Conservation (phyloP, 2,329 filamentous ascomycete genomes). For the Rutstroemia sp. region DNA sequence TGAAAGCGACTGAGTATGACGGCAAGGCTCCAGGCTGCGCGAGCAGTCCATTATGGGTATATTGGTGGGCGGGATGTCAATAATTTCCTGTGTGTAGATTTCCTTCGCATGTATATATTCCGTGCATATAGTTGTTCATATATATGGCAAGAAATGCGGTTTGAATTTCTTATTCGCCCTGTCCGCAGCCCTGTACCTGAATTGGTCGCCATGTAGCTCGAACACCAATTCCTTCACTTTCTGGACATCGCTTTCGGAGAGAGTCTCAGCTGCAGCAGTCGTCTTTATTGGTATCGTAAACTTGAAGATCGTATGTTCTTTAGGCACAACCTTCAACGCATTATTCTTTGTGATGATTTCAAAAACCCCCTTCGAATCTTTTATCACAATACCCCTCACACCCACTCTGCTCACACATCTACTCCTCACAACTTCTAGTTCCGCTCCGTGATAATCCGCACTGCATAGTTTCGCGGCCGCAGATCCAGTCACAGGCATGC, state of each 20-base stretch:
- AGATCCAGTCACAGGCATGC: slow-evolving; percentile 15
- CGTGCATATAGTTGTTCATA: slow-evolving; percentile 43
- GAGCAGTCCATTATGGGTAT: too few relatives aligned
- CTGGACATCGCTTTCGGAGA: slow-evolving; percentile 3
- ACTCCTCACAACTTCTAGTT: slow-evolving; percentile 75
- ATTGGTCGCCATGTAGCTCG: slow-evolving; percentile 82
- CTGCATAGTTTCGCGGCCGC: slow-evolving; percentile 70
- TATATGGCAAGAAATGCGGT: slow-evolving; percentile 65
- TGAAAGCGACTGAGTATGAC: too few relatives aligned
- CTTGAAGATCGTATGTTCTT: slow-evolving; percentile 81
- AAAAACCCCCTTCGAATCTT: slow-evolving; percentile 81
- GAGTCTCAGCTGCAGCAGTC: slow-evolving; percentile 10
- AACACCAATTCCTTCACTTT: slow-evolving; percentile 54
- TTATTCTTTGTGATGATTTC: slow-evolving; percentile 68
- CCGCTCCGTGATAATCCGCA: slow-evolving; percentile 86
- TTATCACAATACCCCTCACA: slow-evolving; percentile 75
- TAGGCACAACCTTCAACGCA: slow-evolving; percentile 72
- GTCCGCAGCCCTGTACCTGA: slow-evolving; percentile 75
- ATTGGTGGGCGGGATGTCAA: too few relatives aligned
- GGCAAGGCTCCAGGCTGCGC: too few relatives aligned
- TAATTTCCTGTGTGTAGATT: too few relatives aligned
- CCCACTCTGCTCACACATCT: slow-evolving; percentile 77
- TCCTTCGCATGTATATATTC: too few relatives aligned
- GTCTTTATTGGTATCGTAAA: slow-evolving; percentile 54
- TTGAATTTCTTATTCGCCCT: slow-evolving; percentile 90